Evolutionary conservation across 2,329 filamentous ascomycete species (phyloP), one percentile per base, ranked within the genome.

Genomic region (Emergomyces orientalis): DNA sequence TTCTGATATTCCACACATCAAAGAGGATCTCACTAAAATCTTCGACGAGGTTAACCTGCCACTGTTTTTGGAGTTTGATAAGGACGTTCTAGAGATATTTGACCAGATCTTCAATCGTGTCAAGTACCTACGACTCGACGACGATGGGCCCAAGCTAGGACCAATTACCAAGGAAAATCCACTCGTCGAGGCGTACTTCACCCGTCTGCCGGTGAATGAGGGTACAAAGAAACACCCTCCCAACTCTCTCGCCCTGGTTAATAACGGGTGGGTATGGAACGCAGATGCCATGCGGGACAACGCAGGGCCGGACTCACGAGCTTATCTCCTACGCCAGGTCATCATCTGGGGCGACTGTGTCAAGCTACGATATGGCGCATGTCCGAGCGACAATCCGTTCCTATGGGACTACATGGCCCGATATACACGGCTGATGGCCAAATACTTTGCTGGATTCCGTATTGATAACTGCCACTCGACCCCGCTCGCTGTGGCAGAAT

Each of bases 301-400:
- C 71, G 94, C 94, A 37, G 95, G 95, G 0, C 88, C 91, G 0
- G 81, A 89, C 56, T 96, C 93, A 9, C 87, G 88, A 62, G 91
- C 93, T n/a, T 99, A 99, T 71, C 83, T 99, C n/a, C 86, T 91
- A 60, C 86, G 94, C 68, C 91, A 99, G 75, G 91, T 99, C 65
- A 97, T 99, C 68, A 89, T 97, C 37, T 99, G 94, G 94, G 92
- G 93, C 17, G 94, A 99, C 73, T 99, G 95, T 73, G 94, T 97
- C 66, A 99, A 99, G 79, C 82, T 99, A 61, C 87, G 94, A 22
- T 99, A 97, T 72, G 94, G 94, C 41, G 82, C 80, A 32, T 82
- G 86, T 0, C 89, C 88, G 0, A 78, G 92, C 61, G 94, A 97
- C 73, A 97, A 88, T 69, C 93, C 94, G 0, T 99, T 86, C 79